These are phyloP conservation scores for Lachnellula occidentalis DNA, from an alignment of 2,329 filamentous ascomycete genomes.

Conservation along the genomic window DNA sequence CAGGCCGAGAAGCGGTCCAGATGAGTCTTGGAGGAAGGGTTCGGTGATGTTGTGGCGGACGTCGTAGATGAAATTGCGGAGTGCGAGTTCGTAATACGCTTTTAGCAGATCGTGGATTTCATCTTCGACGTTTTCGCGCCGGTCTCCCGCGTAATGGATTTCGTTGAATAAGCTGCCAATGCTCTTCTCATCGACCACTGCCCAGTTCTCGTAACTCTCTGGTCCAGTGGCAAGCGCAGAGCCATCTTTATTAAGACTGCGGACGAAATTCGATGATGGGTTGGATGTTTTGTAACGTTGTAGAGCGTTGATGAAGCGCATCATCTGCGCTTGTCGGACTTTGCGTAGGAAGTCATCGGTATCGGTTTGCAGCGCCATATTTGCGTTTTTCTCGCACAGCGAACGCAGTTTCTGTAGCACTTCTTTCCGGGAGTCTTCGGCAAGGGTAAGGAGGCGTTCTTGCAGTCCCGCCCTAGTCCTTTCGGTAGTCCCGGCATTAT, in stretches of 20 bases:
- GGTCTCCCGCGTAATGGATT: conserved; percentile 15
- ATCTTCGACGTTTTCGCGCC: conserved; percentile 27
- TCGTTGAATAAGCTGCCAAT: conserved; percentile 12
- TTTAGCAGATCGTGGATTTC: conserved; percentile 35
- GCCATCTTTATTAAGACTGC: not conserved
- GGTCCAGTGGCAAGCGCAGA: not conserved
- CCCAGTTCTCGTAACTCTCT: conserved; percentile 1
- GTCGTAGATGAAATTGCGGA: conserved; percentile 29
- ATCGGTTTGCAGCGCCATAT: conserved; percentile 12
- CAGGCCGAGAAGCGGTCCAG: conserved; percentile 22
- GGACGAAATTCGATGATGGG: conserved; percentile 3
- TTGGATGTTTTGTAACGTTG: conserved; percentile 8
- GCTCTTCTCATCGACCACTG: conserved; percentile 4
- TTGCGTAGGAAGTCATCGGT: conserved; percentile 11
- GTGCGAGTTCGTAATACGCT: conserved; percentile 34
- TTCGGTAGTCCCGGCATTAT: not conserved
- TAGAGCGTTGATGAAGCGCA: conserved; percentile 14
- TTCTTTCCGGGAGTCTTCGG: not conserved
- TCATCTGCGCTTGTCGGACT: conserved; percentile 7
- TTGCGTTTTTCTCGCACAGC: conserved; percentile 5
- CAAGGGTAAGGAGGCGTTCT: conserved; percentile 3
- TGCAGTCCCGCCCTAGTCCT: conserved; percentile 3
- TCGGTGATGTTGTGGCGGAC: conserved; percentile 24
- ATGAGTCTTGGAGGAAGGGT: conserved; percentile 17
- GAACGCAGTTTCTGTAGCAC: not conserved